phyloP scores from a whole-genome alignment of 139 green algal species.

The Chlamydomonas asymmetrica region DNA sequence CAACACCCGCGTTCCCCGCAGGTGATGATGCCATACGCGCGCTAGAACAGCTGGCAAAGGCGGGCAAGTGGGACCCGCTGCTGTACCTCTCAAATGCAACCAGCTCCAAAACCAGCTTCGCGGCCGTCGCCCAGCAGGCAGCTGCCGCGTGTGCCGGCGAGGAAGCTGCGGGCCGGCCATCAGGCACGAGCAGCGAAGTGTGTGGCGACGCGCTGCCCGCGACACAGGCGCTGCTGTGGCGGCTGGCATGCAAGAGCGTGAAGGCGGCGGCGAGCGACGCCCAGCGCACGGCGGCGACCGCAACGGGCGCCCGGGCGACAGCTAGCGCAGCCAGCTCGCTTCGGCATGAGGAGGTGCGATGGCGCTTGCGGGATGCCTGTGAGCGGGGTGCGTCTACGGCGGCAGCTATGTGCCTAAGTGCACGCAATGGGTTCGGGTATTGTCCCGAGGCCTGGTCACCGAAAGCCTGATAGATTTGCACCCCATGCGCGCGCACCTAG shows the following conservation, averaged over 20 bases:
- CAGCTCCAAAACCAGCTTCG: neutral
- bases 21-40: neutral
- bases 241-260: too few relatives aligned
- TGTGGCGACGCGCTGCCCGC: too few relatives aligned
- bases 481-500: too few relatives aligned
- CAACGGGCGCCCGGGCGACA: too few relatives aligned
- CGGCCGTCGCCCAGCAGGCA: neutral
- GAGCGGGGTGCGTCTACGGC: neutral
- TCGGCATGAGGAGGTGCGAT: too few relatives aligned
- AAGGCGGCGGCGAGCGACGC: too few relatives aligned
- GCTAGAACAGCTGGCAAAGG: neutral
- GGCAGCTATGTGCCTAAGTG: neutral
- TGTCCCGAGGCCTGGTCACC: too few relatives aligned
- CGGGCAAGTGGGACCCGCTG: neutral
- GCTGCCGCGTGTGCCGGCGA: neutral
- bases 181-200: too few relatives aligned
- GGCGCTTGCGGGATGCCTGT: neutral
- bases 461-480: too few relatives aligned
- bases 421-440: neutral
- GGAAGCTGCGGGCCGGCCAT: neutral
- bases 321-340: too few relatives aligned
- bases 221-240: too few relatives aligned
- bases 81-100: neutral
- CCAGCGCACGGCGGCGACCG: too few relatives aligned
- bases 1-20: neutral